Conservation (phyloP, 2,329 filamentous ascomycete species). For the Pseudocercospora musae region DNA sequence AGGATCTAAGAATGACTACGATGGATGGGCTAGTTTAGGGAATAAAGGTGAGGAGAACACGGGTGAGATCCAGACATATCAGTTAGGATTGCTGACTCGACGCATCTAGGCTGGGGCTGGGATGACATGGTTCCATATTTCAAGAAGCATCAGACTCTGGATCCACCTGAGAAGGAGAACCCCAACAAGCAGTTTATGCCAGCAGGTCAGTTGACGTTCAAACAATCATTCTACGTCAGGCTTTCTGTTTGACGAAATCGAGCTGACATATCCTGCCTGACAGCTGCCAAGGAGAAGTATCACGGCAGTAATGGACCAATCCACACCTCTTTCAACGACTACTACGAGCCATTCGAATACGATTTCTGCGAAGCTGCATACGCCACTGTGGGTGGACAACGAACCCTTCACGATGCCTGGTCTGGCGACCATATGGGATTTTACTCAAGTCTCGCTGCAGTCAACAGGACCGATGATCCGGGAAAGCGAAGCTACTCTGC, state of each 20-base stretch:
- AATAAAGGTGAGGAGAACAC: slow-evolving; percentile 30
- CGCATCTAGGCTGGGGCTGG: slow-evolving; percentile 31
- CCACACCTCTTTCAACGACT: slow-evolving; percentile 38
- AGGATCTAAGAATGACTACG: slow-evolving; percentile 34
- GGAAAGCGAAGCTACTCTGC: slow-evolving; percentile 35
- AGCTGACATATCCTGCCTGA: neutral
- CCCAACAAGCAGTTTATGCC: slow-evolving; percentile 21
- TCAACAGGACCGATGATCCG: slow-evolving; percentile 31
- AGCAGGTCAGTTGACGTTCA: neutral
- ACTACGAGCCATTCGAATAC: slow-evolving; percentile 38
- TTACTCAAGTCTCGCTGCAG: slow-evolving; percentile 33
- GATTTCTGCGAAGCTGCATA: slow-evolving; percentile 37
- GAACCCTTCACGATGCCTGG: slow-evolving; percentile 34
- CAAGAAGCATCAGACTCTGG: slow-evolving; percentile 27
- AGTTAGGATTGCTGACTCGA: slow-evolving; percentile 30
- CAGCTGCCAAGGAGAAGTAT: slow-evolving; percentile 29
- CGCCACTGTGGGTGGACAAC: slow-evolving; percentile 31
- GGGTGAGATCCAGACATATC: slow-evolving; percentile 13
- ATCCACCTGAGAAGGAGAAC: slow-evolving; percentile 17
- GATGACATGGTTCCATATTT: slow-evolving; percentile 30
- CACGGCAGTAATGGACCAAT: slow-evolving; percentile 37
- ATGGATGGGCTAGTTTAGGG: slow-evolving; percentile 36
- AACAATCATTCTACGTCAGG: neutral
- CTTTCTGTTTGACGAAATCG: neutral
- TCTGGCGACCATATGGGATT: slow-evolving; percentile 35